A percentile compares a stretch with the other conserved stretches of the same genome.
phyloP scores from a whole-genome alignment of 106 monocot species.

The Cymbidium sinense region DNA sequence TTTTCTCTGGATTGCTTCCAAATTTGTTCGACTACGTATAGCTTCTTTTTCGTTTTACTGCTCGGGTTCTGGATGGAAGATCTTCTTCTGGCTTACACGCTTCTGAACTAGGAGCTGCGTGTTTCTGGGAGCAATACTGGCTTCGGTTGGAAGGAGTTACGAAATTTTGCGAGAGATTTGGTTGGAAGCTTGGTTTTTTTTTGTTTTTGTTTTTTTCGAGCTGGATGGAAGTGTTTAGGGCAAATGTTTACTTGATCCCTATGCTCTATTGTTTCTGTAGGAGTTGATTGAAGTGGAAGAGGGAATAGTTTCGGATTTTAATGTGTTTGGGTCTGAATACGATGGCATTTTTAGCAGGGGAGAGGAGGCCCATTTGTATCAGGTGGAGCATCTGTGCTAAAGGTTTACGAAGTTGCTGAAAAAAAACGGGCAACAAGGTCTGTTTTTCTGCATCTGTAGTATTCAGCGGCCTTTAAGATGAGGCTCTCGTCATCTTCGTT shows the following conservation, averaged over 20 bases:
- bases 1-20: not conserved
- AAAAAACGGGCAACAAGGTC: not conserved
- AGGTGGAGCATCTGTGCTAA: not conserved
- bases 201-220: not conserved
- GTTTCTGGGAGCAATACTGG: not conserved
- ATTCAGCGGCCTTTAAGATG: not conserved
- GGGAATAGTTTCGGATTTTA: not conserved
- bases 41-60: not conserved
- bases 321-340: not conserved
- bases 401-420: not conserved
- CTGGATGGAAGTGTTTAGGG: not conserved
- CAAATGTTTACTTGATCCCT: not conserved
- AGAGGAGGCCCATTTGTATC: not conserved
- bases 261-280: not conserved
- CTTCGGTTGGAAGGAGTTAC: not conserved
- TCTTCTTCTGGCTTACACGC: not conserved
- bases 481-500: conserved; percentile 6
- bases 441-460: not conserved
- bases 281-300: conserved; percentile 2
- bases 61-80: not conserved
- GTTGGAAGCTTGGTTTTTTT: not conserved
- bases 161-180: not conserved
- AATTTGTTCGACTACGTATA: not conserved
- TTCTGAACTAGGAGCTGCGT: not conserved
- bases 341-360: conserved; percentile 1